These are phyloP conservation scores for Bassia scoparia DNA, from an alignment of 148 eudicot genomes.

Conservation along the genomic window DNA sequence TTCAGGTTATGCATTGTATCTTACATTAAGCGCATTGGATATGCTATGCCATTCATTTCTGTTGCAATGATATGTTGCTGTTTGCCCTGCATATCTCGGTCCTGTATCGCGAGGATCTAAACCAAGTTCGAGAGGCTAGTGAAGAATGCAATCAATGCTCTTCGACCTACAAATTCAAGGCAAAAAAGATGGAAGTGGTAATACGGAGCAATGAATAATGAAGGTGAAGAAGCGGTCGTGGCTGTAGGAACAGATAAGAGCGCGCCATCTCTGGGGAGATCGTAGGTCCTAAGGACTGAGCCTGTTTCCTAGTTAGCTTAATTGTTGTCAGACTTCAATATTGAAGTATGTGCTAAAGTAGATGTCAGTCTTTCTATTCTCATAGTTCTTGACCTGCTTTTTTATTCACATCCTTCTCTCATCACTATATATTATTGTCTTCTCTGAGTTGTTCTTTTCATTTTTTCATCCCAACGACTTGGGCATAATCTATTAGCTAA, in stretches of 20 bases:
- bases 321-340: neutral
- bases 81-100: slow-evolving; percentile 69
- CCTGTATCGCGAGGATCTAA: slow-evolving; percentile 65
- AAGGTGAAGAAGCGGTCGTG: slow-evolving; percentile 65
- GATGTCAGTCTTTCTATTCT: neutral
- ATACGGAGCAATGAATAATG: slow-evolving; percentile 31
- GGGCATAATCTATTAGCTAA: neutral
- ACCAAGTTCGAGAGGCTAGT: slow-evolving; percentile 57
- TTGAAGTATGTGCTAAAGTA: neutral
- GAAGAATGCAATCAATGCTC: slow-evolving; percentile 64
- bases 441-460: neutral
- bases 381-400: neutral
- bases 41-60: slow-evolving; percentile 79
- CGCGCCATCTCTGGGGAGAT: slow-evolving; percentile 66
- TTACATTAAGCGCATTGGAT: slow-evolving; percentile 64
- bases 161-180: slow-evolving; percentile 61
- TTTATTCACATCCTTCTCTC: neutral
- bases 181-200: slow-evolving; percentile 38
- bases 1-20: slow-evolving; percentile 73
- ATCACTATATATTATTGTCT: neutral
- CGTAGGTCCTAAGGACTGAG: slow-evolving; percentile 36
- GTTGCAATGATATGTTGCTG: slow-evolving; percentile 77
- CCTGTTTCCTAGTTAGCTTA: neutral
- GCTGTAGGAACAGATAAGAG: slow-evolving; percentile 70
- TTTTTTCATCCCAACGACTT: neutral